Evolutionary conservation across 2,329 filamentous ascomycete genomes (phyloP), one percentile per base, ranked within the genome.

Genomic region (Fusarium begoniae): DNA sequence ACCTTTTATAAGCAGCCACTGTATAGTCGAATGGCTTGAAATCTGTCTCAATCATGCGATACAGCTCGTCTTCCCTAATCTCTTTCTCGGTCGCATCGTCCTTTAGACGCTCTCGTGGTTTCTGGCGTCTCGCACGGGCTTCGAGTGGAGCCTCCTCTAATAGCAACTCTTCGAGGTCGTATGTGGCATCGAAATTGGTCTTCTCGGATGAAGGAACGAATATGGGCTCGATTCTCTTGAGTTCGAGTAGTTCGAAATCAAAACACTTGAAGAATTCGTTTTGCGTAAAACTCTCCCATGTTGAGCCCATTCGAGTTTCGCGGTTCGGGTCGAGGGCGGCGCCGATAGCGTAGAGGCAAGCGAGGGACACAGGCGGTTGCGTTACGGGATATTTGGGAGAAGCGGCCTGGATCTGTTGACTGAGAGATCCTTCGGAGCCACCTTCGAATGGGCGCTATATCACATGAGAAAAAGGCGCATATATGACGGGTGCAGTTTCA

Each of bases 101-200:
- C 82, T 96, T 96, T 80, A 99, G 85, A 75, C 94, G 92, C 74
- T 97, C 95, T 72, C 96, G 89, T 5, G 96, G 96, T 82, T 98
- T 98, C 82, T 98, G 96, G 80, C 96, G 91, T 76, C 96, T 90
- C 57, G 96, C 95, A 79, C 96, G 89, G 63, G 96, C 96, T 83
- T 99, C 96, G 10, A 99, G 85, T 2, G 96, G 96, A 18, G 96
- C 96, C 81, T 99, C 96, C 82, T 99, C 96, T 50, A 99, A 84
- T 5, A 99, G 84, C 26, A 99, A 83, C 82, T 99, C 96, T 81
- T 99, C 96, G 57, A 99, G 85, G 82, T 99, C 96, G 80, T 99
- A 98, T 2, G 96, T 99, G 9, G 96, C 96, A 82, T 99, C 96
- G 76, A 99, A 99, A 81, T 99, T 99, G 8, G 96, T 98, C 88